Conservation (phyloP, 371 early-diverging fungal species). For the Parasitella parasitica region DNA sequence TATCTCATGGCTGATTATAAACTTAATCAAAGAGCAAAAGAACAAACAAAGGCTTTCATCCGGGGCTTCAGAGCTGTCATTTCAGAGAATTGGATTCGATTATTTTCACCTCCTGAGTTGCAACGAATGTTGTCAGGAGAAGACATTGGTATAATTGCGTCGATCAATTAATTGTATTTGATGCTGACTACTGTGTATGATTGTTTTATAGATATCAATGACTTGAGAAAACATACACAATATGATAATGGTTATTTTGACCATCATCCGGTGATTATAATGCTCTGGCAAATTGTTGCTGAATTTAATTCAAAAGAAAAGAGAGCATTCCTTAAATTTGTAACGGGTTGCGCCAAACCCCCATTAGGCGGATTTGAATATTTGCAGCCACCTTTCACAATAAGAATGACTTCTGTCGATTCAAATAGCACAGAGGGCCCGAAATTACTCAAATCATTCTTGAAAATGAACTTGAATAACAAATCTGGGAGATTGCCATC, state of each 20-base stretch:
- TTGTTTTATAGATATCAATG: conserved; percentile 57
- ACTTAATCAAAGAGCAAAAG: conserved; percentile 71
- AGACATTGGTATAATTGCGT: conserved; percentile 51
- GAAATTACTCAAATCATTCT: conserved; percentile 46
- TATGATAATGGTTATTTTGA: conserved; percentile 84
- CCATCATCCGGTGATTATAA: conserved; percentile 73
- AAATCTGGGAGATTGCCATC: conserved; percentile 55
- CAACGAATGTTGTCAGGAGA: conserved; percentile 83
- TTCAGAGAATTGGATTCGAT: conserved; percentile 62
- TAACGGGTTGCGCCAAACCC: conserved; percentile 85
- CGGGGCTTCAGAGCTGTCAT: conserved; percentile 71
- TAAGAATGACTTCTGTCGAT: conserved; percentile 56
- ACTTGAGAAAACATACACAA: conserved; percentile 76
- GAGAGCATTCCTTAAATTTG: conserved; percentile 78
- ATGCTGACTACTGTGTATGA: too few relatives aligned
- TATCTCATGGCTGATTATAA: conserved; percentile 82
- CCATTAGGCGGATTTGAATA: conserved; percentile 88
- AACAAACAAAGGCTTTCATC: conserved; percentile 81
- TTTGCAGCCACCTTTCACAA: conserved; percentile 70
- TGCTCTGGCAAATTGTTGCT: conserved; percentile 80
- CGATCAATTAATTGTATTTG: too few relatives aligned
- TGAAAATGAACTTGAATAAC: conserved; percentile 34
- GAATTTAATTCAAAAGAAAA: conserved; percentile 66
- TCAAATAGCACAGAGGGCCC: conserved; percentile 2
- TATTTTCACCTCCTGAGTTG: conserved; percentile 81